Evolutionary conservation across 2,329 filamentous ascomycete genomes (phyloP).

Genomic region (Aspergillus arachidicola): DNA sequence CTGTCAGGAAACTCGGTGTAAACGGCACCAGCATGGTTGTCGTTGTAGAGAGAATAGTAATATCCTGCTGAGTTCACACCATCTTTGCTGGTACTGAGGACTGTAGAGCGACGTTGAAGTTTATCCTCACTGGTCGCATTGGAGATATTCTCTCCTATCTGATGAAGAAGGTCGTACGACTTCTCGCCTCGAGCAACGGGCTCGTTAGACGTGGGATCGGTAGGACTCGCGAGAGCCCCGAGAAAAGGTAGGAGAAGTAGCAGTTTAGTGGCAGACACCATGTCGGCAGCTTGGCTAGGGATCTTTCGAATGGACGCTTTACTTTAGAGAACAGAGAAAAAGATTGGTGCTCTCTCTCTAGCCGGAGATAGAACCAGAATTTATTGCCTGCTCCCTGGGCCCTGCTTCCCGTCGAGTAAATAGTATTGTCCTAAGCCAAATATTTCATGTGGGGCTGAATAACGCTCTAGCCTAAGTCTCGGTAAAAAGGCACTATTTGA

Average conservation of each 20-base stretch:
- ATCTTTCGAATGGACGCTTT: background rate
- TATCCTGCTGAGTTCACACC: constrained; percentile 1
- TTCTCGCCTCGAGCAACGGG: background rate
- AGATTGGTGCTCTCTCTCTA: background rate
- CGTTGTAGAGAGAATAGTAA: constrained; percentile 11
- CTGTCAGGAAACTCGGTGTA: constrained; percentile 6
- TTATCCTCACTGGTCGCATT: background rate
- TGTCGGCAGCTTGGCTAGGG: background rate
- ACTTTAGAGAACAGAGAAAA: background rate
- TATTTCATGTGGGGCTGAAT: background rate
- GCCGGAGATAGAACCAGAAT: background rate
- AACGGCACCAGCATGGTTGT: constrained; percentile 1
- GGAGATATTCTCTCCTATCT: background rate
- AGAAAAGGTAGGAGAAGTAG: background rate
- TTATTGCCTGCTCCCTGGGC: background rate
- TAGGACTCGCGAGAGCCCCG: background rate
- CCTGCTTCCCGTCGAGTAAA: background rate
- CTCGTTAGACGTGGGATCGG: background rate
- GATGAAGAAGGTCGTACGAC: background rate
- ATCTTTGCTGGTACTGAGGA: background rate
- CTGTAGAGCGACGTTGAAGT: background rate
- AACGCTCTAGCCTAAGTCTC: no score
- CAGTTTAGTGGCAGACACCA: background rate
- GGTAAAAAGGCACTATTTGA: background rate
- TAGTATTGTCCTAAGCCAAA: background rate